Conservation (phyloP, 2,329 filamentous ascomycete species). For the Fusarium illudens region DNA sequence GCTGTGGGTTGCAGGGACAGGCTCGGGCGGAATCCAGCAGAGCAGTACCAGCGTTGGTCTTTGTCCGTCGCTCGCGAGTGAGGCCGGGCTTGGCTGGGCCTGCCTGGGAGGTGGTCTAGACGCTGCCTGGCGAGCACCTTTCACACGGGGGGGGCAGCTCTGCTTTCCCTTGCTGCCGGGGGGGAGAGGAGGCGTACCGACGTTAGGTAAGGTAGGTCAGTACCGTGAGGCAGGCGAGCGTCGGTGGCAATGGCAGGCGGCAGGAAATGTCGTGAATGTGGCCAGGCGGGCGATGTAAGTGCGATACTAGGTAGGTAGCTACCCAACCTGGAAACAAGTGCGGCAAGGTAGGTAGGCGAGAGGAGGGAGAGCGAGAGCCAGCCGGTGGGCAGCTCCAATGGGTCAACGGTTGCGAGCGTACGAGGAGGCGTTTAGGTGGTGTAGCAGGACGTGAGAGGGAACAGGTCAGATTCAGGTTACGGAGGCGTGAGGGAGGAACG, state of each 20-base stretch:
- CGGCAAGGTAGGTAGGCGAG: neutral
- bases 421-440: slow-evolving; percentile 29
- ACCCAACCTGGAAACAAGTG: neutral
- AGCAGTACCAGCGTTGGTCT: slow-evolving; percentile 30
- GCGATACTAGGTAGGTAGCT: neutral
- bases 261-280: slow-evolving; percentile 12
- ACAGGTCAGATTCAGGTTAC: slow-evolving; percentile 28
- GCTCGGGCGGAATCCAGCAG: slow-evolving; percentile 37
- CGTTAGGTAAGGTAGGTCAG: neutral
- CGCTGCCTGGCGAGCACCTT: slow-evolving; percentile 4
- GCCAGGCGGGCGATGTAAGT: slow-evolving; percentile 11
- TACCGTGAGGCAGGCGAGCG: neutral
- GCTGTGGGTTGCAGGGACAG: slow-evolving; percentile 41
- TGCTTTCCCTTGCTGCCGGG: neutral
- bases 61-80: slow-evolving; percentile 33
- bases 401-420: slow-evolving; percentile 24
- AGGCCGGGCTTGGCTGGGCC: slow-evolving; percentile 20
- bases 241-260: slow-evolving; percentile 3
- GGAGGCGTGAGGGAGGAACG: slow-evolving; percentile 14
- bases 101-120: slow-evolving; percentile 18
- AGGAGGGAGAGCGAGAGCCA: neutral
- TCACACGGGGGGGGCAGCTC: neutral
- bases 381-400: slow-evolving; percentile 9
- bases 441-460: slow-evolving; percentile 23
- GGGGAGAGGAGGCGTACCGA: neutral